Percentiles rank a stretch among this genome's conserved stretches.
Evolutionary conservation across 2,329 filamentous ascomycete species (phyloP).

Genomic region (Huntiella abstrusa): DNA sequence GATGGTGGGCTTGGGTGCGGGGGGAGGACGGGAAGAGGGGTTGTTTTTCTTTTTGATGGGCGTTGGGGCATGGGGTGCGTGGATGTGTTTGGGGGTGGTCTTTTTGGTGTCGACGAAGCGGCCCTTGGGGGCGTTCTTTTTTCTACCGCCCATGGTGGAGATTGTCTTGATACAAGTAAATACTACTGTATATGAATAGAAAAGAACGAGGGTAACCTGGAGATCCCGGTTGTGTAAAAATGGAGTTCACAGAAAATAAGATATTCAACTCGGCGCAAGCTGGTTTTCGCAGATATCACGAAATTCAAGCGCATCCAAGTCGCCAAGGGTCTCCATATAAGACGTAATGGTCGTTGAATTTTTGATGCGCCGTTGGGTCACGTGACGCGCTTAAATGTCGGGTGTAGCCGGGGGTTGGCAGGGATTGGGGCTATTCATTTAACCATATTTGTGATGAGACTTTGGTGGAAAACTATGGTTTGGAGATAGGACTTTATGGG

Average conservation of each 20-base stretch:
- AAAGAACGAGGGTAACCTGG: too few species aligned
- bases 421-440: too few species aligned
- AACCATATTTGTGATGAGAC: too few species aligned
- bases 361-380: background rate
- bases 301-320: too few species aligned
- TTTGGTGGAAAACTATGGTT: too few species aligned
- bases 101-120: constrained; percentile 8
- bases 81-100: background rate
- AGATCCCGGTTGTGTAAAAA: too few species aligned
- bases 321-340: background rate
- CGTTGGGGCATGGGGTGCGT: constrained; percentile 11
- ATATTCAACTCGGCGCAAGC: too few species aligned
- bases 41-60: constrained; percentile 13
- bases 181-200: background rate
- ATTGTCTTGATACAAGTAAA: background rate
- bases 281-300: too few species aligned
- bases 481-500: too few species aligned
- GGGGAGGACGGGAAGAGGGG: constrained; percentile 9
- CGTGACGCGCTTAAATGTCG: constrained; percentile 7
- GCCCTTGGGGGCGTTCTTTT: constrained; percentile 16
- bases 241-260: too few species aligned
- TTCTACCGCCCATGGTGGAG: constrained; percentile 22
- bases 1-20: constrained; percentile 25
- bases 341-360: constrained; percentile 3
- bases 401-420: background rate